A percentile compares a stretch with the other conserved stretches of the same genome.
These are phyloP conservation scores for Saturnispora ahearnii DNA, from an alignment of 805 yeast species.

Conservation along the genomic window DNA sequence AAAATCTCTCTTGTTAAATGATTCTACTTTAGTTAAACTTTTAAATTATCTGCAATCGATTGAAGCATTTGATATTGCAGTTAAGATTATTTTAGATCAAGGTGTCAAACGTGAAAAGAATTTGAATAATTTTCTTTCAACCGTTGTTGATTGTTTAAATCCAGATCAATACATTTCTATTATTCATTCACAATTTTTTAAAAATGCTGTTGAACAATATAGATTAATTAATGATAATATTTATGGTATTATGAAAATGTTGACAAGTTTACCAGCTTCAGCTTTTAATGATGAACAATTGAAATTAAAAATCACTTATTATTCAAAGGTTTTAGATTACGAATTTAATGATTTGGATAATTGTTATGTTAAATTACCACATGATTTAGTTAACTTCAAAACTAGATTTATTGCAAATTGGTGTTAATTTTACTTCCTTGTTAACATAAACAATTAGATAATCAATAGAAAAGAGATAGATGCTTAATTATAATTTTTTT, in stretches of 20 bases:
- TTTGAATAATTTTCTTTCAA: conserved; percentile 25
- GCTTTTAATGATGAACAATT: conserved; percentile 6
- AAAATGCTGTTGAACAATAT: conserved; percentile 26
- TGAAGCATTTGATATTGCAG: conserved; percentile 16
- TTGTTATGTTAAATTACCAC: conserved; percentile 27
- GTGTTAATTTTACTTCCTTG: not conserved
- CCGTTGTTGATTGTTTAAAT: conserved; percentile 22
- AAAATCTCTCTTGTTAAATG: conserved; percentile 20
- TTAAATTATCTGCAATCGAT: conserved; percentile 19
- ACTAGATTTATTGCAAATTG: conserved; percentile 1
- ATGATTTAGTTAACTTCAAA: conserved; percentile 24
- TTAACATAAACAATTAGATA: too few species aligned
- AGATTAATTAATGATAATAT: conserved; percentile 28
- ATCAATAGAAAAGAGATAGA: too few species aligned
- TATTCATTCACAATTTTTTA: conserved; percentile 22
- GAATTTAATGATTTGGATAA: conserved; percentile 30
- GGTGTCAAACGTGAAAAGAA: conserved; percentile 23
- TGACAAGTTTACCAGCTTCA: conserved; percentile 11
- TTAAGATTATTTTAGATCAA: conserved; percentile 24
- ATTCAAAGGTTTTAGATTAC: conserved; percentile 22
- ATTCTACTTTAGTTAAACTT: conserved; percentile 18
- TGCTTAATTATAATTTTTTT: too few species aligned
- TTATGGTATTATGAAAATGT: conserved; percentile 27
- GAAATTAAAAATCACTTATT: conserved; percentile 22
- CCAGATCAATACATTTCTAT: conserved; percentile 15